Evolutionary conservation across 208 protist species (phyloP).

Genomic region (Leishmania arabica): DNA sequence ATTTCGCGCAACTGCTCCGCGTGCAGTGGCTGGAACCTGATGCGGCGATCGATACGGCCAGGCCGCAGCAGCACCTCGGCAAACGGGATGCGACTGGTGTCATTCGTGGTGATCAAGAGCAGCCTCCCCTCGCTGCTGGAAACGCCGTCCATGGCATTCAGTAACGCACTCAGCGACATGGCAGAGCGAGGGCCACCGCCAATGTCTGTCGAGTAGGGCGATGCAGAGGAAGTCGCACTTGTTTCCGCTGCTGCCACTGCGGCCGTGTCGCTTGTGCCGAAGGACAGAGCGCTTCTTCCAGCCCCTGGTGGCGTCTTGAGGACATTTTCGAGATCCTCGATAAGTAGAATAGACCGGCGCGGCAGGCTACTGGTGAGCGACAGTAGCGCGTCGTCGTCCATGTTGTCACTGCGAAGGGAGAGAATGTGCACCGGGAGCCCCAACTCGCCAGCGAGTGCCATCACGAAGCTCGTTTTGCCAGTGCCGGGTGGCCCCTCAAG

Average conservation of each 20-base stretch:
- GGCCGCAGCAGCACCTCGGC: slow-evolving; percentile 92
- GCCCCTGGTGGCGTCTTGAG: slow-evolving; percentile 40
- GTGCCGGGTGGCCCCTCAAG: slow-evolving; percentile 94
- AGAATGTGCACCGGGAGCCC: slow-evolving; percentile 91
- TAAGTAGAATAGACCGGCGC: slow-evolving; percentile 84
- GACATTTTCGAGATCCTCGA: slow-evolving; percentile 96
- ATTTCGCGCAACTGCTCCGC: slow-evolving; percentile 49
- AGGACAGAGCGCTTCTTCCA: not conserved
- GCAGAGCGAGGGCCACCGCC: slow-evolving; percentile 32
- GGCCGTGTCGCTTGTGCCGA: not conserved
- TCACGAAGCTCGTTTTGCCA: slow-evolving; percentile 94
- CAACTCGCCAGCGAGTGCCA: slow-evolving; percentile 92
- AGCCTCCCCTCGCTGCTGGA: slow-evolving; percentile 92
- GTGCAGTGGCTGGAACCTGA: slow-evolving; percentile 58
- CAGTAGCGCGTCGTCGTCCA: slow-evolving; percentile 89
- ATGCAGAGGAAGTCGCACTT: not conserved
- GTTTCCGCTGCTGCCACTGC: not conserved
- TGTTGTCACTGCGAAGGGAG: slow-evolving; percentile 69
- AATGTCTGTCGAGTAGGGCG: slow-evolving; percentile 25
- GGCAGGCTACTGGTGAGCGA: slow-evolving; percentile 81
- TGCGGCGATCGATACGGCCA: slow-evolving; percentile 89
- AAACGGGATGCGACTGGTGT: slow-evolving; percentile 81
- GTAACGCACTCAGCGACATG: slow-evolving; percentile 93
- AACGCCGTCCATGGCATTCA: slow-evolving; percentile 97
- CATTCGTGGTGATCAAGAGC: slow-evolving; percentile 96